Conservation (phyloP, 2,329 filamentous ascomycete species). For the Cladophialophora psammophila region DNA sequence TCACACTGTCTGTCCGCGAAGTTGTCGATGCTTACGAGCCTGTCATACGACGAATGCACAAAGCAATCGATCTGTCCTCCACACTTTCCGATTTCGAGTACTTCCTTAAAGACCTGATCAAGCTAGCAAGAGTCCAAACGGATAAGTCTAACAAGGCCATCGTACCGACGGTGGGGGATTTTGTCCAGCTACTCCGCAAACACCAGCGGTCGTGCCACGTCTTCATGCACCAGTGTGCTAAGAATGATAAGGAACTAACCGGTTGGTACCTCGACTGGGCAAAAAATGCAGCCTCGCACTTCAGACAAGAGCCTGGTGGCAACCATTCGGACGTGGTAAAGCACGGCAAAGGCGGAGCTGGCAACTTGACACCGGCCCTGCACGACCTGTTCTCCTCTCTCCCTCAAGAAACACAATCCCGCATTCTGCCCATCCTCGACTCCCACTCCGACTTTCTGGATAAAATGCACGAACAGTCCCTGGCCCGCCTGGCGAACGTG, state of each 20-base stretch:
- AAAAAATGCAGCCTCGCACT: slow-evolving; percentile 64
- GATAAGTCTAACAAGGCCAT: slow-evolving; percentile 43
- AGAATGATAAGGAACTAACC: slow-evolving; percentile 71
- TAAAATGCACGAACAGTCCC: slow-evolving; percentile 62
- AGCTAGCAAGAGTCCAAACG: slow-evolving; percentile 53
- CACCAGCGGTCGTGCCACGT: slow-evolving; percentile 71
- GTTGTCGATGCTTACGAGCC: slow-evolving; percentile 73
- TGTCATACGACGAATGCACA: slow-evolving; percentile 74
- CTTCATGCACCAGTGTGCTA: slow-evolving; percentile 74
- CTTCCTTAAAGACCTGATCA: slow-evolving; percentile 76
- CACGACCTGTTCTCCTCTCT: slow-evolving; percentile 57
- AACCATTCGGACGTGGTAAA: slow-evolving; percentile 39
- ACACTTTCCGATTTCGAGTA: slow-evolving; percentile 71
- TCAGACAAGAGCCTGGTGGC: slow-evolving; percentile 48
- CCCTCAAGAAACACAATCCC: slow-evolving; percentile 53
- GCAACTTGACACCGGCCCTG: slow-evolving; percentile 53
- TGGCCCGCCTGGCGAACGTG: slow-evolving; percentile 63
- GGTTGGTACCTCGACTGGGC: slow-evolving; percentile 68
- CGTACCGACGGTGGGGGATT: slow-evolving; percentile 73
- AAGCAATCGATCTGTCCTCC: slow-evolving; percentile 73
- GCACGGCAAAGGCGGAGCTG: slow-evolving; percentile 45
- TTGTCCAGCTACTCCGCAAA: slow-evolving; percentile 69
- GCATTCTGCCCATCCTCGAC: slow-evolving; percentile 63
- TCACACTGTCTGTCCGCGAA: slow-evolving; percentile 73
- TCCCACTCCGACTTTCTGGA: slow-evolving; percentile 68